These are phyloP conservation scores for Digitaria exilis DNA, from an alignment of 202 grass and related monocot genomes.

Conservation along the genomic window DNA sequence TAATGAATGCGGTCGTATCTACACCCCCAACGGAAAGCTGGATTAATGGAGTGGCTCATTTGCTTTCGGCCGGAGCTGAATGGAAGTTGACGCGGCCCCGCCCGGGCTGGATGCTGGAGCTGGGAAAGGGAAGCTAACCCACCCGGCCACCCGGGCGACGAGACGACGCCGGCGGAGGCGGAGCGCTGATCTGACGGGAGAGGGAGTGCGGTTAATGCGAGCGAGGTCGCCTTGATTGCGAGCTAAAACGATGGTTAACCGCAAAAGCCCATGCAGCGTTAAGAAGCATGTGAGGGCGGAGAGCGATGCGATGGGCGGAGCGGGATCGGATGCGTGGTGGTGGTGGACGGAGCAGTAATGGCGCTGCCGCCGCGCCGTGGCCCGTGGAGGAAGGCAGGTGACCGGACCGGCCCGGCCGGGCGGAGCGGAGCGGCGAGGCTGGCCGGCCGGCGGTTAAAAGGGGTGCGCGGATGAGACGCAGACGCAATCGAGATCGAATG, in stretches of 20 bases:
- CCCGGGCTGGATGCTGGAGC: background rate
- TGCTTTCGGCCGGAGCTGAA: constrained; percentile 36
- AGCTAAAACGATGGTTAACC: constrained; percentile 57
- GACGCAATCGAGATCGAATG: constrained; percentile 31
- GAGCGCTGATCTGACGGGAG: background rate
- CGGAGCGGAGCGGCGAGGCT: background rate
- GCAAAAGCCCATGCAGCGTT: constrained; percentile 54
- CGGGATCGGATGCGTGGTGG: background rate
- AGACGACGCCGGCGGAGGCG: background rate
- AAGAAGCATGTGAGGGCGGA: constrained; percentile 46
- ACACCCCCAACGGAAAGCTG: constrained; percentile 40
- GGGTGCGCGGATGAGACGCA: background rate
- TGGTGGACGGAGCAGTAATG: constrained; percentile 25
- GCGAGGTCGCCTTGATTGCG: constrained; percentile 26
- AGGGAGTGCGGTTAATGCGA: background rate
- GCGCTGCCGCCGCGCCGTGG: background rate
- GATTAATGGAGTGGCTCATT: constrained; percentile 1
- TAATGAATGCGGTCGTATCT: constrained; percentile 41
- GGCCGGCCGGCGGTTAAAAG: constrained; percentile 6
- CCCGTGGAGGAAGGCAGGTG: constrained; percentile 18
- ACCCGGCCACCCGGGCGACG: no score
- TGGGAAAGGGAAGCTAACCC: background rate
- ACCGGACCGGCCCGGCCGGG: constrained; percentile 1
- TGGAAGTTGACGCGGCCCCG: background rate
- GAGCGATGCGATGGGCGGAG: constrained; percentile 18